Evolutionary conservation across 768 basidiomycete species (phyloP).

Genomic region (Leccinum longicurvipes): DNA sequence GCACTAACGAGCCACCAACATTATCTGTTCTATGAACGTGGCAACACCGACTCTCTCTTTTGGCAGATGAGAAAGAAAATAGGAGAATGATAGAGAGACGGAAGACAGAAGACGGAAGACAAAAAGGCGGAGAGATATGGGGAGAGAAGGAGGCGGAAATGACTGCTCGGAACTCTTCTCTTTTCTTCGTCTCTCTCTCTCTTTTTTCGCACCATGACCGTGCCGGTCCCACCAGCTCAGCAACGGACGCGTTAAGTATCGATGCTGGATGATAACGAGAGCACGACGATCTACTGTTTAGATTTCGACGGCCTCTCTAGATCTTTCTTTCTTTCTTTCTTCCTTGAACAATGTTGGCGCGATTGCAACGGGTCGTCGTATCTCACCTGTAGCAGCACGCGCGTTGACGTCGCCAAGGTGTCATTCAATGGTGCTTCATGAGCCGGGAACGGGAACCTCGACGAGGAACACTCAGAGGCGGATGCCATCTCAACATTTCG

Average conservation of each 20-base stretch:
- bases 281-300: not conserved
- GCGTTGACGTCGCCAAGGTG: not conserved
- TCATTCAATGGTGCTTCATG: not conserved
- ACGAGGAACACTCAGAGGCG: not conserved
- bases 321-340: not conserved
- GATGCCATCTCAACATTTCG: not conserved
- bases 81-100: not conserved
- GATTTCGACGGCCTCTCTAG: not conserved
- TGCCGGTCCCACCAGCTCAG: not conserved
- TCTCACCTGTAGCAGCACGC: not conserved
- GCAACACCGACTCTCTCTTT: slow-evolving; percentile 1
- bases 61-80: slow-evolving; percentile 8
- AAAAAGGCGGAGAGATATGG: not conserved
- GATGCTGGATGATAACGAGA: not conserved
- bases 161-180: not conserved
- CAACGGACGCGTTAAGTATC: no score
- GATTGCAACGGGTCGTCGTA: no score
- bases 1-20: not conserved
- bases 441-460: not conserved
- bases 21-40: slow-evolving; percentile 15
- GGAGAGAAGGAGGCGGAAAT: not conserved
- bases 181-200: not conserved
- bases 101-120: not conserved
- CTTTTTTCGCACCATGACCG: not conserved
- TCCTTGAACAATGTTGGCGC: no score